Percentiles rank a stretch among this genome's conserved stretches.
phyloP scores from a whole-genome alignment of 352 stramenopile species.

The Globisporangium cystogenes region DNA sequence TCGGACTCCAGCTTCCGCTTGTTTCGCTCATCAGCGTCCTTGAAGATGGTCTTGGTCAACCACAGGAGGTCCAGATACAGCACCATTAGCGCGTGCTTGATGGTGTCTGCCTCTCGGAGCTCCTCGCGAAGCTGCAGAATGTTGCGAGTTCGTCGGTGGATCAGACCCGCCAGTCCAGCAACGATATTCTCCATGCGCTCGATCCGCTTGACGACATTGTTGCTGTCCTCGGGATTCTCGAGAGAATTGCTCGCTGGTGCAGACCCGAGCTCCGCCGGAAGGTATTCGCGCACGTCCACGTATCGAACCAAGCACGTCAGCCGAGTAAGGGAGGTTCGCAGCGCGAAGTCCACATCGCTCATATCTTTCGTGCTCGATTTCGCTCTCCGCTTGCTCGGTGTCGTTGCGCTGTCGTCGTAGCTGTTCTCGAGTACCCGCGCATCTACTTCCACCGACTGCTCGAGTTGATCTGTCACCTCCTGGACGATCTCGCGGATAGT shows the following conservation, averaged over 20 bases:
- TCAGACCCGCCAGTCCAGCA: constrained; percentile 26
- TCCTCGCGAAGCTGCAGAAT: constrained; percentile 41
- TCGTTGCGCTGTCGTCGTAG: constrained; percentile 8
- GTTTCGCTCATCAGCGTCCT: constrained; percentile 21
- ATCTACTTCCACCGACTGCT: constrained; percentile 50
- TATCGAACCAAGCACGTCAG: constrained; percentile 58
- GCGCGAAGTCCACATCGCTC: constrained; percentile 61
- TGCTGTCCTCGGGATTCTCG: background rate
- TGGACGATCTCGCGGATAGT: constrained; percentile 72
- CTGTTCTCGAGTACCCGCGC: constrained; percentile 23
- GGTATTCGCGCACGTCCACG: constrained; percentile 59
- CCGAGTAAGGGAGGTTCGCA: constrained; percentile 52
- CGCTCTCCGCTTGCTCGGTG: constrained; percentile 7
- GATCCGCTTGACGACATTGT: background rate
- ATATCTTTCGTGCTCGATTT: constrained; percentile 35
- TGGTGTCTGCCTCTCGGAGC: constrained; percentile 47
- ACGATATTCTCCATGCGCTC: constrained; percentile 35
- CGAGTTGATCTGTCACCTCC: constrained; percentile 56
- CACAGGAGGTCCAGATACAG: constrained; percentile 77
- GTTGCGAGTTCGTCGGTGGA: constrained; percentile 42
- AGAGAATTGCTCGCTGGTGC: background rate
- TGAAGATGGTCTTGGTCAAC: constrained; percentile 62
- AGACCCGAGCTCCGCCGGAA: constrained; percentile 17
- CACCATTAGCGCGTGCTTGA: constrained; percentile 61
- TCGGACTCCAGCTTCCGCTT: constrained; percentile 8